phyloP scores from a whole-genome alignment of 305 asterid genomes.

The Petunia hybrid region DNA sequence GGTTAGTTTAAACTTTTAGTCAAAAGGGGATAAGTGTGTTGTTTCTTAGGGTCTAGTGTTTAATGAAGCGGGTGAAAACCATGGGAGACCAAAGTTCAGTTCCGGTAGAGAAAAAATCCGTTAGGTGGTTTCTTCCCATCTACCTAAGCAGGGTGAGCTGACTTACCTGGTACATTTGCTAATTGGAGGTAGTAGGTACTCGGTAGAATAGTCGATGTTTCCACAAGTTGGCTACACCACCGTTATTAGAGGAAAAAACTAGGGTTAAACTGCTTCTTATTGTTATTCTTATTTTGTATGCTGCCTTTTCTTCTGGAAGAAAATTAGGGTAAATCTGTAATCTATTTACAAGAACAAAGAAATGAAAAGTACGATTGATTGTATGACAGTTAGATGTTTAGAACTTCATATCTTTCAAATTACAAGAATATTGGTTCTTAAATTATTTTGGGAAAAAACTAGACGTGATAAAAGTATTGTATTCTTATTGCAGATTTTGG shows the following conservation, averaged over 20 bases:
- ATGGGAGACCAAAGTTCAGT: neutral
- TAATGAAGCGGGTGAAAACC: neutral
- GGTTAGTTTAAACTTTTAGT: neutral
- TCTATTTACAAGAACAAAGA: neutral
- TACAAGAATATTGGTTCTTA: neutral
- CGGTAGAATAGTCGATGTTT: no score
- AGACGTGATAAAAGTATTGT: slow-evolving; percentile 25
- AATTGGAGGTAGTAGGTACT: no score
- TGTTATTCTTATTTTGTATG: neutral
- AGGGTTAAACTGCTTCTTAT: neutral
- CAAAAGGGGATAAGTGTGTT: no score
- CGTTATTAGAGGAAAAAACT: no score
- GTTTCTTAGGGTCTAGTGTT: neutral
- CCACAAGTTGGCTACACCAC: no score
- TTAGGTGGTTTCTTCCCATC: neutral
- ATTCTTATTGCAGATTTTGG: slow-evolving; percentile 71
- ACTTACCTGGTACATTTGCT: neutral
- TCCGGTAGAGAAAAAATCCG: neutral
- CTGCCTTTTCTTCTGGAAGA: neutral
- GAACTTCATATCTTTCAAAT: neutral
- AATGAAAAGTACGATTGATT: neutral
- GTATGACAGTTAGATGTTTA: slow-evolving; percentile 22
- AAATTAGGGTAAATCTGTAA: neutral
- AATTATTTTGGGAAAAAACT: neutral
- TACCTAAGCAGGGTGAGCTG: neutral